phyloP scores from a whole-genome alignment of 192 early-diverging fungal genomes.

The Radiomyces spectabilis region DNA sequence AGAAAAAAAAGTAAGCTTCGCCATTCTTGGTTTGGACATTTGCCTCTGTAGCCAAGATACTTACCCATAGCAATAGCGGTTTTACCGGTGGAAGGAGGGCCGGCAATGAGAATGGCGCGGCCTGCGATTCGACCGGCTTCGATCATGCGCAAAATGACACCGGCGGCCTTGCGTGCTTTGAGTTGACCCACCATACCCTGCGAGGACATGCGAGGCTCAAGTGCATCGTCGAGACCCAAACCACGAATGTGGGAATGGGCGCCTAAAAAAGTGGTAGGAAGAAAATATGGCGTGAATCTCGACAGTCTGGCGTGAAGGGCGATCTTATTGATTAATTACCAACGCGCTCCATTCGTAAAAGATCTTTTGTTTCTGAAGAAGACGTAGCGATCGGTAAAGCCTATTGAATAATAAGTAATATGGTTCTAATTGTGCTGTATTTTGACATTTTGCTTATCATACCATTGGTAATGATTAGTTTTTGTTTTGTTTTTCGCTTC shows the following conservation, averaged over 20 bases:
- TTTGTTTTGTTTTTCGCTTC: too few species aligned
- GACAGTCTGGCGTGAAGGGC: neutral
- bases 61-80: conserved; percentile 98
- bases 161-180: conserved; percentile 92
- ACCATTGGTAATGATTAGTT: too few species aligned
- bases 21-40: too few species aligned
- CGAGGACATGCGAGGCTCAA: conserved; percentile 77
- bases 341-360: conserved; percentile 81
- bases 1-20: neutral
- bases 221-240: conserved; percentile 88
- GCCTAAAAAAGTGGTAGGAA: conserved; percentile 39
- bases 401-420: too few species aligned
- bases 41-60: too few species aligned
- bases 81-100: conserved; percentile 97
- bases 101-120: conserved; percentile 95
- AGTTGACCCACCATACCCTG: conserved; percentile 99
- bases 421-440: too few species aligned
- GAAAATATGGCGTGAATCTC: neutral
- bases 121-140: conserved; percentile 98
- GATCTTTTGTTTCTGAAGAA: conserved; percentile 61
- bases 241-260: conserved; percentile 98
- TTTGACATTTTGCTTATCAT: too few species aligned
- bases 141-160: conserved; percentile 94
- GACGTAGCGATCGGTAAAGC: too few species aligned
- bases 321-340: conserved; percentile 37